phyloP scores from a whole-genome alignment of 129 eudicot species.

The Kitagawia praeruptora region DNA sequence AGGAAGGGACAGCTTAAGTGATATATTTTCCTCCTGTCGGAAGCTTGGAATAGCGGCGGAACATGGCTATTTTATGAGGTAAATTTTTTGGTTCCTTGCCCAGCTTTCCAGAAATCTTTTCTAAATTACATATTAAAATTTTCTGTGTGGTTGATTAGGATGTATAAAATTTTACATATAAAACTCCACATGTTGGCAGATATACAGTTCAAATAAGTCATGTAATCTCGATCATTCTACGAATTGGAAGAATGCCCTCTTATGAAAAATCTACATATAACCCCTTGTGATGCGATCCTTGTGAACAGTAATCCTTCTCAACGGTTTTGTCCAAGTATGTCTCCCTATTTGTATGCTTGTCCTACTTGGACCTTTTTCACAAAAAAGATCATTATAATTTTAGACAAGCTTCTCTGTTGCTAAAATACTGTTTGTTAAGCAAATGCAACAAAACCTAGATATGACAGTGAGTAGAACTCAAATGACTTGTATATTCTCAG shows the following conservation, averaged over 20 bases:
- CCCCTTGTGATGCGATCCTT: background rate
- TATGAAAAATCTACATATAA: background rate
- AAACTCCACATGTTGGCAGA: background rate
- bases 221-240: background rate
- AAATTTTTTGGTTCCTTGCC: slow-evolving; percentile 8
- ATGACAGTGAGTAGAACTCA: background rate
- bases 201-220: background rate
- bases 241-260: background rate
- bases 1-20: slow-evolving; percentile 70
- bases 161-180: background rate
- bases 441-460: background rate
- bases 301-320: background rate
- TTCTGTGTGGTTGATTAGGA: background rate
- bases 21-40: slow-evolving; percentile 61
- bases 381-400: background rate
- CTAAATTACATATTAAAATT: background rate
- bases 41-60: slow-evolving; percentile 92
- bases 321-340: background rate
- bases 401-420: background rate
- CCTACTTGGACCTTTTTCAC: background rate
- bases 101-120: background rate
- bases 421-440: background rate
- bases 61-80: slow-evolving; percentile 95
- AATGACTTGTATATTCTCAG: background rate
- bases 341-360: background rate